Base-by-base conservation (phyloP, 768 basidiomycete species). In the Leucocoprinus birnbaumii region DNA sequence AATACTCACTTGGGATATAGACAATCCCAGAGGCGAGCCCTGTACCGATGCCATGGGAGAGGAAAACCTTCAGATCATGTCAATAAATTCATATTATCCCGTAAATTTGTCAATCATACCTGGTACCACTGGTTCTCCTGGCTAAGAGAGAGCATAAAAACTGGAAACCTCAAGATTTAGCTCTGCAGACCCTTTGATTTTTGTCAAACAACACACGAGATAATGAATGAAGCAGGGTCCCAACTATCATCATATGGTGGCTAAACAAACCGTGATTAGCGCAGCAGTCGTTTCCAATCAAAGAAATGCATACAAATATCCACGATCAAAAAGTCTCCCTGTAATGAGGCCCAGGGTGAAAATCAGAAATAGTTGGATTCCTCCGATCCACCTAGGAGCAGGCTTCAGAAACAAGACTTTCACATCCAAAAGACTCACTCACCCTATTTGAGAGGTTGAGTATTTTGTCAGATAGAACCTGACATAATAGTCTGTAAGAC, bases 21-120 rank as follows among this genome's bases (percentile, higher is more conserved):
- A 76, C 69, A 46, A 79, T 60, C 2, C 82, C 83, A 31, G 76
- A 71, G 3, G 79, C 80, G 24, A 84, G 71, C 16, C 84, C 80
- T 9, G 76, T 60, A 3, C 73, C 73, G 6, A 80, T 45, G 9
- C 83, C 83, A 59, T 76, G 77, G 0, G 74, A 64, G 19, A 80
- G 63, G 63, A 77, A 75, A 5, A 80, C 64, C 75, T 81, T 13
- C 4, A 16, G 16, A 14, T 22, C 13, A 25, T 44, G n/a, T n/a
- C 47, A 16, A 64, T 60, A 35, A 66, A 4, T 68, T 55, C 68
- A 7, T 48, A 42, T 34, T 11, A 22, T 24, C 9, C 3, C 19
- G 2, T 1, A 35, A 3, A 40, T 25, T 19, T 13, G n/a, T 11
- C 11, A 31, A 7, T 21, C 18, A 16, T 11, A 53, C 51, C 27